Base-by-base conservation (phyloP, 257 asterid genomes). In the Nyctanthes arbortristis region DNA sequence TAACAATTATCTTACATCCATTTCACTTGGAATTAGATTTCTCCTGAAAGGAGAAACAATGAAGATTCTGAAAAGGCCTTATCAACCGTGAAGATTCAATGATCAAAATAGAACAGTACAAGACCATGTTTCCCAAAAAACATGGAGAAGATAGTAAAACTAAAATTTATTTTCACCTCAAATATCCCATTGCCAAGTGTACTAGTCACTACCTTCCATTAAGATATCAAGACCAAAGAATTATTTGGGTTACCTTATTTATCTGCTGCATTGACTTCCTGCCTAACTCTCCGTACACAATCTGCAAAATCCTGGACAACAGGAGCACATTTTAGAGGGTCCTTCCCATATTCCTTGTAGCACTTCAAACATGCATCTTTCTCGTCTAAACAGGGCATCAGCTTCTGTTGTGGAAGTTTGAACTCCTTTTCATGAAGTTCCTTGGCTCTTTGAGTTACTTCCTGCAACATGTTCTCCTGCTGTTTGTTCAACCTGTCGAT, bases 351-450 rank as follows among this genome's bases (percentile, higher is more conserved):
- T 66, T 91, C 97, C 81, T 83, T 86, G 80, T 94, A 94, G 86
- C 99, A 94, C 75, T 89, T 81, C 70, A 76, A 30, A 67, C 94
- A 84, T 4, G 90, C 95, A 70, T 91, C 86, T 61, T 77, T 85
- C 83, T 83, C 87, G 32, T 84, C 87, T 75, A 81, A 73, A 71
- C 99, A 94, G 14, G 88, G 93, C 78, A 84, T 52, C 1, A 89
- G 95, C 80, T 79, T 85, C 73, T 77, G 82, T 63, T 66, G 63
- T 5, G 99, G 99, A 68, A 91, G 92, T 84, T 89, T 88, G 78
- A 91, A 91, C 80, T 94, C 99, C 75, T 86, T 88, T 49, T 86
- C 99, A 9, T 89, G 97, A 43, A 94, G 96, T 67, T 89, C 96
- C 82, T 88, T 94, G 7, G 97, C 97, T 70, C 91, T 86, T 61